These are phyloP conservation scores for Lipomyces sp. DNA, from an alignment of 805 yeast genomes.

Conservation along the genomic window DNA sequence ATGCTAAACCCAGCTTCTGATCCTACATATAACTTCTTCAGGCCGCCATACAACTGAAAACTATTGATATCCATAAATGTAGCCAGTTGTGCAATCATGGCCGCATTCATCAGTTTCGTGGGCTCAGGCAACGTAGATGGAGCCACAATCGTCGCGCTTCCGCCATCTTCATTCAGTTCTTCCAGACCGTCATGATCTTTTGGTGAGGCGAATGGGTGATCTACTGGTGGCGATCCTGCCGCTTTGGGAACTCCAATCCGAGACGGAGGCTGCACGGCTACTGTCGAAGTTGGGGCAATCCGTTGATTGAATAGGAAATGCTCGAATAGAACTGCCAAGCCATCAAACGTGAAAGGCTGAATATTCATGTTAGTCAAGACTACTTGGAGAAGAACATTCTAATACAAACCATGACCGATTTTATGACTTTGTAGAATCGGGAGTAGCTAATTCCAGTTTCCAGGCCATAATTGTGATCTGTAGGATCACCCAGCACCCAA, in stretches of 20 bases:
- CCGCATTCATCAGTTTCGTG: conserved; percentile 51
- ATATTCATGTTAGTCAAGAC: conserved; percentile 15
- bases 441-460: conserved; percentile 38
- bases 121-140: conserved; percentile 41
- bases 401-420: conserved; percentile 32
- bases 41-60: conserved; percentile 37
- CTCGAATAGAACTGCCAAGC: conserved; percentile 54
- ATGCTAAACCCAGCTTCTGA: conserved; percentile 83
- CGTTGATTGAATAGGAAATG: conserved; percentile 49
- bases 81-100: conserved; percentile 50
- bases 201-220: conserved; percentile 27
- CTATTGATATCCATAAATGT: conserved; percentile 45
- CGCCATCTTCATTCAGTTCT: conserved; percentile 14
- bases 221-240: conserved; percentile 17
- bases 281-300: conserved; percentile 24
- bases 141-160: conserved; percentile 9
- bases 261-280: not conserved
- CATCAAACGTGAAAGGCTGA: conserved; percentile 53
- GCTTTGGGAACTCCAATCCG: conserved; percentile 23
- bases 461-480: conserved; percentile 25
- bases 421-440: conserved; percentile 37
- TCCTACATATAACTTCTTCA: conserved; percentile 71
- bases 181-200: conserved; percentile 35
- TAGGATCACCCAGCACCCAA: conserved; percentile 42
- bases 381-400: not conserved